Conservation (phyloP, 2,329 filamentous ascomycete species). For the Rhytidhysteron rufulum region DNA sequence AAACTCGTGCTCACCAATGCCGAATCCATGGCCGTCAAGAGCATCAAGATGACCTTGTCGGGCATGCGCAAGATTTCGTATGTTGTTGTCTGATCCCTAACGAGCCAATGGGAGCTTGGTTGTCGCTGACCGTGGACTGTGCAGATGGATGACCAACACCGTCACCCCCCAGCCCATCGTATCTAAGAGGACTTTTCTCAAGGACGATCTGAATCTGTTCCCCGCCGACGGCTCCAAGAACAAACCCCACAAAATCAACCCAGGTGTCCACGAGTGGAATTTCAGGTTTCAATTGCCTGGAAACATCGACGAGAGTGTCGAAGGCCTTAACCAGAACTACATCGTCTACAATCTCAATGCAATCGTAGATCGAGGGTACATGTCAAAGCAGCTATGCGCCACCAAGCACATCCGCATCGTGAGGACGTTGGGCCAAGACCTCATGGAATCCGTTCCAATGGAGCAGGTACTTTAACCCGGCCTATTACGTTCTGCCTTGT, state of each 20-base stretch:
- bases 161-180: conserved; percentile 41
- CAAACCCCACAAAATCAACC: conserved; percentile 47
- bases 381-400: conserved; percentile 79
- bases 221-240: conserved; percentile 37
- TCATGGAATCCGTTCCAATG: conserved; percentile 60
- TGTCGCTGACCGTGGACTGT: too few relatives aligned
- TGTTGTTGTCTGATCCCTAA: conserved; percentile 16
- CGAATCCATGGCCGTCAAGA: conserved; percentile 46
- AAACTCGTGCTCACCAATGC: conserved; percentile 44
- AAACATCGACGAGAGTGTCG: conserved; percentile 73
- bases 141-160: conserved; percentile 35
- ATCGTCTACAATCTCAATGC: conserved; percentile 91
- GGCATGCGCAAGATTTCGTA: conserved; percentile 48
- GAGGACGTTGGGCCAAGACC: conserved; percentile 54
- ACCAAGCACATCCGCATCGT: conserved; percentile 60
- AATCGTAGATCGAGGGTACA: conserved; percentile 79
- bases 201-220: conserved; percentile 42
- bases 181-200: conserved; percentile 46
- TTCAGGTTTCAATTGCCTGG: conserved; percentile 47
- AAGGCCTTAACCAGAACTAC: conserved; percentile 81
- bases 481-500: not conserved
- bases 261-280: conserved; percentile 47
- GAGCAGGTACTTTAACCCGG: conserved; percentile 24
- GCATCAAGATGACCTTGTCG: conserved; percentile 44
- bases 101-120: too few relatives aligned